phyloP scores from a whole-genome alignment of 225 moss, liverwort and hornwort genomes.

The Pleurozium schreberi region DNA sequence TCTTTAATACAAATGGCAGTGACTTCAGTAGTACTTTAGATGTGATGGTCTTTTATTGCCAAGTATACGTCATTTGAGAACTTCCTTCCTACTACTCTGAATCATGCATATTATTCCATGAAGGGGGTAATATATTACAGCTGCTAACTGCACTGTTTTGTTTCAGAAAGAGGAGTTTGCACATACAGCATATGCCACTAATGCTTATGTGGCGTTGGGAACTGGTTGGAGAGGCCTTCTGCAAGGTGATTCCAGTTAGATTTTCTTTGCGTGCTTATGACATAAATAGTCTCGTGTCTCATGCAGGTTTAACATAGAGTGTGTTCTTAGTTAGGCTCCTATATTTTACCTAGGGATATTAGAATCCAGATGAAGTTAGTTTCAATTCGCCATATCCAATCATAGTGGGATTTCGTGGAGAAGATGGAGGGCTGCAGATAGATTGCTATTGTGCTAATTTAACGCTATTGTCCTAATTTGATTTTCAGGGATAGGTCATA shows the following conservation, averaged over 20 bases:
- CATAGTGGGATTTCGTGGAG: background rate
- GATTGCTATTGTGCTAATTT: background rate
- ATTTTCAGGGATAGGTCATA: constrained; percentile 41
- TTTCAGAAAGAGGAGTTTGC: constrained; percentile 89
- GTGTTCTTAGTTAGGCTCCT: background rate
- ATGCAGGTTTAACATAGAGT: background rate
- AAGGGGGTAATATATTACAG: background rate
- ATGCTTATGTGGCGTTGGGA: constrained; percentile 74
- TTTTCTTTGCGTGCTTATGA: background rate
- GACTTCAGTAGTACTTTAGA: background rate
- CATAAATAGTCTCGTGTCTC: background rate
- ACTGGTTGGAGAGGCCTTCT: constrained; percentile 51
- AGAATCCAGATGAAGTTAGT: background rate
- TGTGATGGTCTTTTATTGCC: background rate
- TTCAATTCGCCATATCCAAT: background rate
- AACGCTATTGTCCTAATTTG: background rate
- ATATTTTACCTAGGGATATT: background rate
- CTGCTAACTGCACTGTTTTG: background rate
- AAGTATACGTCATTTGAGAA: background rate
- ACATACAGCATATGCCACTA: constrained; percentile 95
- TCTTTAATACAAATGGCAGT: background rate
- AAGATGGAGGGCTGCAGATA: background rate
- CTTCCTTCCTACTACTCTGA: background rate
- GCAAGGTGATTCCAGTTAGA: constrained; percentile 40
- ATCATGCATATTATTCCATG: background rate